Conservation (phyloP, 495 filamentous ascomycete genomes). For the Daldinia childiae region DNA sequence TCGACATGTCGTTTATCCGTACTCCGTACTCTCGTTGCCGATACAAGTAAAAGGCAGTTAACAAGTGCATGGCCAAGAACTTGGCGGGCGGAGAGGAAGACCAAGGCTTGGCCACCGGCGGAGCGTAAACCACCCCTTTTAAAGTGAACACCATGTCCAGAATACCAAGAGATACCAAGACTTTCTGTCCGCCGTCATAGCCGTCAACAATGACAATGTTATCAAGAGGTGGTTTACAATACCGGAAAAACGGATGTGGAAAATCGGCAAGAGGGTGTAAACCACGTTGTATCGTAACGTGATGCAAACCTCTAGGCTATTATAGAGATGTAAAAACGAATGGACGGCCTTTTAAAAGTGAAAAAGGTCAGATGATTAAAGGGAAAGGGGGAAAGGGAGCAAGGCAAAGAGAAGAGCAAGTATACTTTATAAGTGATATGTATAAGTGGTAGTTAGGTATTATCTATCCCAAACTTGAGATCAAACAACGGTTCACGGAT, state of each 20-base stretch:
- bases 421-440: background rate
- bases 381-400: background rate
- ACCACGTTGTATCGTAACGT: background rate
- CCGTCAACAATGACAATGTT: background rate
- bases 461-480: background rate
- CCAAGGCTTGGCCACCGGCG: constrained; percentile 48
- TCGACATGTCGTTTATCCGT: constrained; percentile 16
- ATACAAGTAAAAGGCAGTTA: constrained; percentile 16
- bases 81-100: constrained; percentile 52
- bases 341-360: background rate
- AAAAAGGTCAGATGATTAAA: background rate
- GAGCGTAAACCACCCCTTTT: constrained; percentile 23
- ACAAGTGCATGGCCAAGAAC: constrained; percentile 44
- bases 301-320: background rate
- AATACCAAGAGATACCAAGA: constrained; percentile 42
- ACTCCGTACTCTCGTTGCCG: constrained; percentile 34
- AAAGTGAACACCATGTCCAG: constrained; percentile 22
- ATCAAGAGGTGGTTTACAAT: background rate
- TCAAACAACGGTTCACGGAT: constrained; percentile 10
- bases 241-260: constrained; percentile 17
- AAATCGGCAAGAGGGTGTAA: background rate
- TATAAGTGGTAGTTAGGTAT: background rate
- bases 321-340: background rate
- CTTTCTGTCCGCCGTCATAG: constrained; percentile 31
- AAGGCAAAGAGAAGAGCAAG: background rate